These are phyloP conservation scores for Beauveria bassiana DNA, from an alignment of 2,329 filamentous ascomycete genomes.

Conservation along the genomic window DNA sequence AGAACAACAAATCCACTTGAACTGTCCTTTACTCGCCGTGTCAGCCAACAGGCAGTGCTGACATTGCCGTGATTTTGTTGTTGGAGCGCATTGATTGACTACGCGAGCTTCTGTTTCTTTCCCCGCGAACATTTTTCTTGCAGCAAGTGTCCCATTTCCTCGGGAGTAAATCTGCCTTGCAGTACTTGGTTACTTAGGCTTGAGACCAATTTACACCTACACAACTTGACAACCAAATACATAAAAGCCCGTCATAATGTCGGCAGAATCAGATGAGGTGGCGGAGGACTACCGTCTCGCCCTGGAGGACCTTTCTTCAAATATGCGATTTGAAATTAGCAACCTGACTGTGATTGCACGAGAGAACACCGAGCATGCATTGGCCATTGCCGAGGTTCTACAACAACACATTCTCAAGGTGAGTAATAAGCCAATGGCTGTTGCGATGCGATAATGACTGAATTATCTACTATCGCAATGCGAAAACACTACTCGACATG, in stretches of 20 bases:
- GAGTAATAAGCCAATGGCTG: slow-evolving; percentile 36
- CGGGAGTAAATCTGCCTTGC: neutral
- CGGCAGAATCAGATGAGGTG: slow-evolving; percentile 66
- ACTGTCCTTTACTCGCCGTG: slow-evolving; percentile 2
- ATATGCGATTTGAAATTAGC: slow-evolving; percentile 92
- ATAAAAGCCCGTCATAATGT: slow-evolving; percentile 29
- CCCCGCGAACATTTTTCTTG: neutral
- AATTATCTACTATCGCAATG: neutral
- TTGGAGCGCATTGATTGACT: slow-evolving; percentile 8
- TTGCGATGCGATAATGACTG: neutral
- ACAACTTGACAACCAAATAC: neutral
- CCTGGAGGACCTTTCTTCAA: slow-evolving; percentile 81
- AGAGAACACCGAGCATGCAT: slow-evolving; percentile 92
- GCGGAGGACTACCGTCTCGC: slow-evolving; percentile 92
- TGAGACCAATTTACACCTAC: neutral
- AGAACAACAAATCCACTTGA: slow-evolving; percentile 10
- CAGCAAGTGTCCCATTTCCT: neutral
- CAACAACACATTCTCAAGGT: slow-evolving; percentile 93
- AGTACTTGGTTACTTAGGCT: neutral
- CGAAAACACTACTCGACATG: slow-evolving; percentile 3
- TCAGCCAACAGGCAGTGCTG: slow-evolving; percentile 7
- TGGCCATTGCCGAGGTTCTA: slow-evolving; percentile 83
- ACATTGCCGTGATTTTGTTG: slow-evolving; percentile 6
- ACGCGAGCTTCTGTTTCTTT: slow-evolving; percentile 2
- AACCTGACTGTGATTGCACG: slow-evolving; percentile 96